Evolutionary conservation across 2,329 filamentous ascomycete species (phyloP), one percentile per base, ranked within the genome.

Genomic region (Anthostomella pinea): DNA sequence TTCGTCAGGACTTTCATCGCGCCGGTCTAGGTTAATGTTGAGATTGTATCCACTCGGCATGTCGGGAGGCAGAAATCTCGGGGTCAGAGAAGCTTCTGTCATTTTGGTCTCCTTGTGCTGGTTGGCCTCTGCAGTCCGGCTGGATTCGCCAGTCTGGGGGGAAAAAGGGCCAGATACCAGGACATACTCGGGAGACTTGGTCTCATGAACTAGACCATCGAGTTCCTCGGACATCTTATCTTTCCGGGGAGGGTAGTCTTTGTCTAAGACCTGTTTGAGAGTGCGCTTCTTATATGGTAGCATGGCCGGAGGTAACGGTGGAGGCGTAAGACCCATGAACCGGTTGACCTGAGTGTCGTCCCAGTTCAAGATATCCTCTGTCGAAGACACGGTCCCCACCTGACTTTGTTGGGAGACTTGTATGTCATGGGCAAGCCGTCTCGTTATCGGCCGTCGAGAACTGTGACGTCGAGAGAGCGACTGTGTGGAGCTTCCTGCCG

Each of bases 211-310:
- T n/a, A n/a, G n/a, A n/a, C n/a, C n/a, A n/a, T 57, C 51, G n/a
- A 58, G 47, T 30, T 59, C 53, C 25, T 46, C 49, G 6, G 45
- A 44, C 33, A 63, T 39, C 32, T 52, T 57, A 36, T 62, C 55
- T 38, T 53, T 43, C 35, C 54, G 43, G 8, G 54, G 46, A 3
- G 41, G 30, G 5, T 41, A 57, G 21, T 55, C 45, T 21, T 58
- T 53, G 3, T 33, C 24, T 13, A 52, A 30, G n/a, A 57, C 41
- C 30, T 52, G 52, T 7, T 43, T 47, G 6, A 47, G 36, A 24
- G 16, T 49, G 28, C 36, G 49, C 38, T 48, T 60, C 46, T 21
- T 57, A 16, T 6, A 46, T 30, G 31, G 49, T 33, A 32, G 22
- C 39, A 49, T 41, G 33, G 22, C 43, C 14, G 25, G 33, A 17